Evolutionary conservation across 108 stramenopile species (phyloP).

Genomic region (Nitzschia inconspicua): DNA sequence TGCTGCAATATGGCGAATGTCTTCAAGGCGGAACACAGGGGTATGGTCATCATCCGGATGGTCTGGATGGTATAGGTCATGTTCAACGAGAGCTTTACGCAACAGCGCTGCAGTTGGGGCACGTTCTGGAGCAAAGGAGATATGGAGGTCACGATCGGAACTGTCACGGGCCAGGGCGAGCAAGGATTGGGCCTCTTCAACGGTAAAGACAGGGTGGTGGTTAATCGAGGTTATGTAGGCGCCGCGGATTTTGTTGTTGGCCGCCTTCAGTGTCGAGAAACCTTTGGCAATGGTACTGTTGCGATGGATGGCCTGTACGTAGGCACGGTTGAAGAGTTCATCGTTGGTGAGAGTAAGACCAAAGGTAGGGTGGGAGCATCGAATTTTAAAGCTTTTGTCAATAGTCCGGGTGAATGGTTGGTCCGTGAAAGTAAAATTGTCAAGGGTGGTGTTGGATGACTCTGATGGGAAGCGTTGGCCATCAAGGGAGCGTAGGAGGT

Average conservation of each 20-base stretch:
- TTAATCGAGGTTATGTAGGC: constrained; percentile 12
- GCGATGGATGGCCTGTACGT: not conserved
- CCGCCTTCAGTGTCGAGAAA: too few relatives aligned
- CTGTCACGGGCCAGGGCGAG: not conserved
- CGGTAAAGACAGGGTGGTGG: constrained; percentile 7
- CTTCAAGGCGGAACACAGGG: too few relatives aligned
- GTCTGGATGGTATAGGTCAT: not conserved
- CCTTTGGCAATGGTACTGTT: not conserved
- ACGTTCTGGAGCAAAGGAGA: constrained; percentile 8
- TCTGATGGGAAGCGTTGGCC: too few relatives aligned
- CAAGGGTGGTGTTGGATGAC: too few relatives aligned
- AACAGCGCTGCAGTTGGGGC: not conserved
- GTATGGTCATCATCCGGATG: not conserved
- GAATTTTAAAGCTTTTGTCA: too few relatives aligned
- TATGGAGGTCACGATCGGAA: not conserved
- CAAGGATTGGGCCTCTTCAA: not conserved
- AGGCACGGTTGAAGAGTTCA: not conserved
- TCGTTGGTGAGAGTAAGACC: not conserved
- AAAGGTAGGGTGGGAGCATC: not conserved
- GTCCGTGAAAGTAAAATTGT: too few relatives aligned
- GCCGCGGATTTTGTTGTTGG: constrained; percentile 3
- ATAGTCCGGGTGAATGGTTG: too few relatives aligned
- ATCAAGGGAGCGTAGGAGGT: not conserved
- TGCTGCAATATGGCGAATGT: not conserved
- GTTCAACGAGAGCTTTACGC: not conserved